phyloP scores from a whole-genome alignment of 805 yeast species.

The Wickerhamiella domercqiae region DNA sequence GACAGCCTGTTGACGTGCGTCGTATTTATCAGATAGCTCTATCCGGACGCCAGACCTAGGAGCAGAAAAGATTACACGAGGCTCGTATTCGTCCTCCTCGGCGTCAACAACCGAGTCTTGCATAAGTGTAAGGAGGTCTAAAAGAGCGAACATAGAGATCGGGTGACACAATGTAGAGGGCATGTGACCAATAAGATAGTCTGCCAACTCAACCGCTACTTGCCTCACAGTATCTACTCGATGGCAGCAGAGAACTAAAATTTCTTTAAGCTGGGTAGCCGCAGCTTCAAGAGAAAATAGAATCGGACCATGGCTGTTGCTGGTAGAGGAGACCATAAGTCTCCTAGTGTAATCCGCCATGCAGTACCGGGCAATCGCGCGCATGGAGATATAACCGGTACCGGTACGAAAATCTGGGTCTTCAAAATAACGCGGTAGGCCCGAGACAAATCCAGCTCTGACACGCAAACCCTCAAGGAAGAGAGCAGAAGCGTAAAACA shows the following conservation, averaged over 20 bases:
- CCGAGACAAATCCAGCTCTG: conserved; percentile 65
- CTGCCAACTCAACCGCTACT: conserved; percentile 66
- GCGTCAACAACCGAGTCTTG: conserved; percentile 74
- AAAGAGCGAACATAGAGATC: conserved; percentile 53
- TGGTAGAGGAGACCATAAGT: conserved; percentile 33
- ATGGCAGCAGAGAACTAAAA: conserved; percentile 62
- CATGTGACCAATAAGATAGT: conserved; percentile 42
- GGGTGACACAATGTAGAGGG: conserved; percentile 73
- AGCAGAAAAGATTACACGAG: conserved; percentile 48
- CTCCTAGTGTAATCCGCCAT: conserved; percentile 36
- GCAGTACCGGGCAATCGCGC: conserved; percentile 45
- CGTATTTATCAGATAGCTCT: conserved; percentile 56
- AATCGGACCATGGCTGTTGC: conserved; percentile 25
- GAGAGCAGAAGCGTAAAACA: conserved; percentile 74
- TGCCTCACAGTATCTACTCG: conserved; percentile 59
- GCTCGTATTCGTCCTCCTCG: conserved; percentile 71
- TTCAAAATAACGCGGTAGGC: conserved; percentile 60
- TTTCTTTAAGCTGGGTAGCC: conserved; percentile 53
- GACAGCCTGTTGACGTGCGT: conserved; percentile 60
- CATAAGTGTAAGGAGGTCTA: conserved; percentile 65
- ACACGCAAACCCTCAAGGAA: conserved; percentile 69
- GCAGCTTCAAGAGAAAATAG: conserved; percentile 42
- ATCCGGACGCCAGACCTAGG: conserved; percentile 33
- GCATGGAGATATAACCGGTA: conserved; percentile 54
- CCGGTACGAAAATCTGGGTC: conserved; percentile 65